Conservation (phyloP, 2,329 filamentous ascomycete genomes). For the Colletotrichum karsti region DNA sequence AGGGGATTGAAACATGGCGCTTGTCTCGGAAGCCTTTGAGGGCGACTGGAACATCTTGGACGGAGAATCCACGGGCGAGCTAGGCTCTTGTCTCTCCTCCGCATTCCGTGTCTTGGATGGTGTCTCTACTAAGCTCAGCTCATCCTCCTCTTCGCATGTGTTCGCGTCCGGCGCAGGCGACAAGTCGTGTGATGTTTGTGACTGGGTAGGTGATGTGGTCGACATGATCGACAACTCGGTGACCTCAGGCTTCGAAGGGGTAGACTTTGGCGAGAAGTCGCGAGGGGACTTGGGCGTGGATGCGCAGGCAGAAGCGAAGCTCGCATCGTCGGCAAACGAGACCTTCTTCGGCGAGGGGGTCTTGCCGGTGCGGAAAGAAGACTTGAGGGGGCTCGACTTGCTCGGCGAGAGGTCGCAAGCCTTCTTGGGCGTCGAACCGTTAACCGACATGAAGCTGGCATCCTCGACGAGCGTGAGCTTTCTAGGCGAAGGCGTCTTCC, state of each 20-base stretch:
- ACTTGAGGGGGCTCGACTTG: background rate
- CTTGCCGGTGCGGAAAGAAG: background rate
- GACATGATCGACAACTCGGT: constrained; percentile 16
- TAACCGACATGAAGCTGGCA: background rate
- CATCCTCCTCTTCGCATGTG: background rate
- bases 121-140: background rate
- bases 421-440: constrained; percentile 2
- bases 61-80: background rate
- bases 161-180: background rate
- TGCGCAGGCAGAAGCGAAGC: background rate
- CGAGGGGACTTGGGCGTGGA: background rate
- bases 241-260: constrained; percentile 3
- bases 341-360: constrained; percentile 21
- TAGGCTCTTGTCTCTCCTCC: background rate
- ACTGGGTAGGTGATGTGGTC: background rate
- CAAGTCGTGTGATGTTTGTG: background rate
- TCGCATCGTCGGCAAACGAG: constrained; percentile 15
- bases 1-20: background rate
- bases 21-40: background rate
- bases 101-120: background rate
- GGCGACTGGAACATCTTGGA: background rate
- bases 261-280: background rate
- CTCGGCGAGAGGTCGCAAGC: background rate
- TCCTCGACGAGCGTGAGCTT: constrained; percentile 10
- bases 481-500: background rate